Evolutionary conservation across 768 basidiomycete species (phyloP).

Genomic region (Lentinula lateritia): DNA sequence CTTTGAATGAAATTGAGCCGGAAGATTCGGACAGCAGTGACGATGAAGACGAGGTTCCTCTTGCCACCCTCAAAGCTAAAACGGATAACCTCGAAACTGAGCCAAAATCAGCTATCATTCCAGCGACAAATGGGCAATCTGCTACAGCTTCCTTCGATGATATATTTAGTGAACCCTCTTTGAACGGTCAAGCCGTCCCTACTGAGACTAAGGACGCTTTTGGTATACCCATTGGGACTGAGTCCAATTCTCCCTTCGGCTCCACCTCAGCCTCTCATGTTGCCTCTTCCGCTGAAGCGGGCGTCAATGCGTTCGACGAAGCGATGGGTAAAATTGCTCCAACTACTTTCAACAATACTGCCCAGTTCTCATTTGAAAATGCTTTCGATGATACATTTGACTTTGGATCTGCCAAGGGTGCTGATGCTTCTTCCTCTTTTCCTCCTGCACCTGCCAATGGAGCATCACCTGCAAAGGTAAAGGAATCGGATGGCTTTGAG

Average conservation of each 20-base stretch:
- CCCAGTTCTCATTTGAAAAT: conserved; percentile 59
- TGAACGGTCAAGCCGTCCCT: conserved; percentile 16
- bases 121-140: conserved; percentile 10
- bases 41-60: conserved; percentile 42
- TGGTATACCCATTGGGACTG: conserved; percentile 11
- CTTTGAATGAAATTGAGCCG: conserved; percentile 48
- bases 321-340: conserved; percentile 54
- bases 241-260: conserved; percentile 6
- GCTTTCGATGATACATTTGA: conserved; percentile 62
- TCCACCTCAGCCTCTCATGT: conserved; percentile 10
- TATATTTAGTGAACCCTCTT: conserved; percentile 39
- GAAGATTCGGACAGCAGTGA: conserved; percentile 38
- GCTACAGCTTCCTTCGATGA: conserved; percentile 41
- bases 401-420: conserved; percentile 30
- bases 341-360: conserved; percentile 28
- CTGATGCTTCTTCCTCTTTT: conserved; percentile 23
- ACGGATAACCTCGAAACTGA: conserved; percentile 10
- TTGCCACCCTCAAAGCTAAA: conserved; percentile 21
- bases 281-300: conserved; percentile 26
- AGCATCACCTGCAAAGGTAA: conserved; percentile 1
- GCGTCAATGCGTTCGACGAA: conserved; percentile 70
- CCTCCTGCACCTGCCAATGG: conserved; percentile 25
- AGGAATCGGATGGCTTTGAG: conserved; percentile 24
- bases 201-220: conserved; percentile 16
- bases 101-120: conserved; percentile 13